Percentiles rank a stretch among this genome's conserved stretches.
These are phyloP conservation scores for Neurospora sp. DNA, from an alignment of 495 filamentous ascomycete genomes.

Conservation along the genomic window DNA sequence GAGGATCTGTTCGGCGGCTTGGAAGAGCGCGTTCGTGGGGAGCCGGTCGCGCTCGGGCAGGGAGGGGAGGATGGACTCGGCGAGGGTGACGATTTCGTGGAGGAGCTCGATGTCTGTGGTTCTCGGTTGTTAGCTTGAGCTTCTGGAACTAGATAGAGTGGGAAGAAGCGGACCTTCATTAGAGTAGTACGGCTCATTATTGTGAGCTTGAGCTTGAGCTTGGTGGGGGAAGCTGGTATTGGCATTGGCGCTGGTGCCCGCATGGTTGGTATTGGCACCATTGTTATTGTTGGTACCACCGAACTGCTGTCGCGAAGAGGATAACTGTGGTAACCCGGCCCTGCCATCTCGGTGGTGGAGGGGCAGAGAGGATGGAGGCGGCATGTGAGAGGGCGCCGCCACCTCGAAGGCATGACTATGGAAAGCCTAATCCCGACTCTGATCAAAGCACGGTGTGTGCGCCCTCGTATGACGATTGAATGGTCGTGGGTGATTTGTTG, in stretches of 20 bases:
- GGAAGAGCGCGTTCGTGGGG: slow-evolving; percentile 71
- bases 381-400: slow-evolving; percentile 19
- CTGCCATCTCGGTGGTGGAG: slow-evolving; percentile 23
- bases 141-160: no score
- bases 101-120: slow-evolving; percentile 64
- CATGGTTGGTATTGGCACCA: slow-evolving; percentile 5
- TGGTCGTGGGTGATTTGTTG: not conserved
- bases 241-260: slow-evolving; percentile 22
- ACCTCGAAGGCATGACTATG: slow-evolving; percentile 26
- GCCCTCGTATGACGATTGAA: not conserved
- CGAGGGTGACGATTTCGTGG: slow-evolving; percentile 63
- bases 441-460: not conserved
- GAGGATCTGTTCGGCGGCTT: slow-evolving; percentile 65
- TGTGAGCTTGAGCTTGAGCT: not conserved
- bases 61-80: slow-evolving; percentile 46
- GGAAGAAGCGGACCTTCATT: slow-evolving; percentile 49
- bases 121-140: slow-evolving; percentile 5
- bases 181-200: slow-evolving; percentile 33
- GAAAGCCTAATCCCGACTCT: slow-evolving; percentile 9
- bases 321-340: slow-evolving; percentile 31
- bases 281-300: not conserved
- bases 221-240: slow-evolving; percentile 2
- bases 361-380: slow-evolving; percentile 23
- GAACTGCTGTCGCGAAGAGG: not conserved
- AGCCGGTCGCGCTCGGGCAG: slow-evolving; percentile 50